Base-by-base conservation (phyloP, 2,329 filamentous ascomycete genomes). In the Aspergillus versicolor region DNA sequence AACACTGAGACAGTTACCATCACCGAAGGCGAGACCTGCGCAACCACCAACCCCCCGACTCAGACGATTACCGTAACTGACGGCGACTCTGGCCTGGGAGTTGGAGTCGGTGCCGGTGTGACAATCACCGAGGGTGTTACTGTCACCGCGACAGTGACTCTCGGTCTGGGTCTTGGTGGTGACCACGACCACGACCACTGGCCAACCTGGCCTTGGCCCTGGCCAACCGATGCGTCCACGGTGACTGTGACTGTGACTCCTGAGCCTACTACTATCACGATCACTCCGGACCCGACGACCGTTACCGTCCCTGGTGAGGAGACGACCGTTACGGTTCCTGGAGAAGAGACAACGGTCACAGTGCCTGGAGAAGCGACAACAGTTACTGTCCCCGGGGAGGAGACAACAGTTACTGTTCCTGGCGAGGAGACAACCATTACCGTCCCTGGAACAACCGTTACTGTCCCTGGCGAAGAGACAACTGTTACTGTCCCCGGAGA, bases 191-290 rank as follows among this genome's bases (percentile, higher is more conserved):
- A 24, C 4, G 11, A 24, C 5, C 19, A 43, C 19, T 5, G 2
- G 4, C 19, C n/a, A 6, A 30, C 27, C 24, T 27, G 24, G 24
- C 7, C 24, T 0, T 30, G 27, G 27, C 27, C 27, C 27, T 30
- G 27, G 27, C 27, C 27, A 9, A 8, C 9, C 27, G 8, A 30
- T n/a, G 9, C 42, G 9, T 17, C 48, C 4, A 12, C 48, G 22
- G 22, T 30, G 21, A 65, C 61, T 9, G 50, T 59, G 17, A 65
- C 65, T 2, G 17, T 62, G 11, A 44, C 63, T 3, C 24, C 24
- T 24, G 24, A 24, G 24, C 24, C 24, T 24, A 24, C 24, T 24
- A 24, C 24, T 6, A 2, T 24, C 24, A 24, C 24, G 1, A 24
- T 24, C 24, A 24, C 24, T 7, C 24, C 24, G 24, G 24, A 24